Base-by-base conservation (phyloP, 495 filamentous ascomycete species). In the Aspergillus nanangensis region DNA sequence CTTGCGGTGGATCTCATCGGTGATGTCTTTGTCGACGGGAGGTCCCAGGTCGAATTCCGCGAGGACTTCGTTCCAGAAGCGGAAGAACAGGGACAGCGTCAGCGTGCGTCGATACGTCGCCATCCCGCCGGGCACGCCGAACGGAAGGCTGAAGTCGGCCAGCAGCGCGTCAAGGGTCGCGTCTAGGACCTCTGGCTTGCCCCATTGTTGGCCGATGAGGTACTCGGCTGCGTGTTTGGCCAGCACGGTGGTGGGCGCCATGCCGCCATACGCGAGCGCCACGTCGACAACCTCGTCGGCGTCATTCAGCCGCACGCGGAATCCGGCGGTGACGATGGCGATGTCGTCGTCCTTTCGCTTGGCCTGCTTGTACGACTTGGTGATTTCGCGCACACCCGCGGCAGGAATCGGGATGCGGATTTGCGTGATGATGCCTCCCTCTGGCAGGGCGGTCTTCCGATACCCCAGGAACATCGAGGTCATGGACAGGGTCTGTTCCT, bases 331-430 rank as follows among this genome's bases (percentile, higher is more conserved):
- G 36, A 95, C 92, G 47, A 97, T 96, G 11, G 92, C 92, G 58
- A 96, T 96, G 66, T 97, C 92, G 62, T 96, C 91, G 56, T 96
- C 92, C 54, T 95, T 96, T 38, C 92, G 75, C 72, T 96, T 97
- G 0, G 92, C 79, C 57, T 96, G 92, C 65, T 97, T 97, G 67
- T 95, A 96, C 2, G 92, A 79, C 22, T 79, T 74, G 47, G 88
- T 79, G 51, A 81, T 83, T 56, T 87, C 89, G 51, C 33, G 58
- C 35, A 24, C 44, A 18, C 79, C 82, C 53, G 81, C 84, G 53
- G 80, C 74, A 0, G 86, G 81, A 13, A 86, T 61, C 0, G 93
- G 93, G 36, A 98, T 85, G 17, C 84, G 80, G 42, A 98, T 82
- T 43, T 78, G 80, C 11, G 88, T 81, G 49, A 98, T 90, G 50